These are phyloP conservation scores for Colletotrichum eremochloae DNA, from an alignment of 2,329 filamentous ascomycete species.

Conservation along the genomic window DNA sequence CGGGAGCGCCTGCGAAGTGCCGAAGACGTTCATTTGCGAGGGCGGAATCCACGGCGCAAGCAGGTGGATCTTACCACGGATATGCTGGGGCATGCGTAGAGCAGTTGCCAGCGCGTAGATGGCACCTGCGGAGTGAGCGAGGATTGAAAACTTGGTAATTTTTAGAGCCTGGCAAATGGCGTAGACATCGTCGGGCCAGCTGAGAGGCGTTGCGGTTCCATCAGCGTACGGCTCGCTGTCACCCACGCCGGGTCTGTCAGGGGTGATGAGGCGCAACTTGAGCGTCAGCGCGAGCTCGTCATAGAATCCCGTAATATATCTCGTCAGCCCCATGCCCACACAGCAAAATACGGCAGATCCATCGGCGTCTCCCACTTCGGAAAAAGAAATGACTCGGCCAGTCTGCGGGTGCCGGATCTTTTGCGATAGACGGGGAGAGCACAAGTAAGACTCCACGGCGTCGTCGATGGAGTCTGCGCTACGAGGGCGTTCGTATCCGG, in stretches of 20 bases:
- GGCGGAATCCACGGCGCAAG: constrained; percentile 98
- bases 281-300: constrained; percentile 93
- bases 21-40: constrained; percentile 87
- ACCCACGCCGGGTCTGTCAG: constrained; percentile 93
- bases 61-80: constrained; percentile 92
- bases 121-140: constrained; percentile 97
- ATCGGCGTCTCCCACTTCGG: constrained; percentile 92
- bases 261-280: constrained; percentile 90
- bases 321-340: constrained; percentile 96
- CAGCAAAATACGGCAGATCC: constrained; percentile 96
- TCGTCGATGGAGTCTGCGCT: constrained; percentile 91
- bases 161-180: constrained; percentile 92
- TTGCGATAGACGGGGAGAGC: constrained; percentile 86
- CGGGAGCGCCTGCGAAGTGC: constrained; percentile 78
- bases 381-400: constrained; percentile 91
- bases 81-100: constrained; percentile 94
- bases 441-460: constrained; percentile 87
- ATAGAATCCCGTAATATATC: constrained; percentile 97
- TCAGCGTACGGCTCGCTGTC: constrained; percentile 89
- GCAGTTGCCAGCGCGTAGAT: constrained; percentile 97
- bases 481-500: constrained; percentile 78
- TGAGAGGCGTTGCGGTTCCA: constrained; percentile 85
- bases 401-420: constrained; percentile 89
- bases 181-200: constrained; percentile 92
- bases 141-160: constrained; percentile 94